Percentiles rank a stretch among this genome's conserved stretches.
phyloP scores from a whole-genome alignment of 495 filamentous ascomycete species.

The Aspergillus baeticus region DNA sequence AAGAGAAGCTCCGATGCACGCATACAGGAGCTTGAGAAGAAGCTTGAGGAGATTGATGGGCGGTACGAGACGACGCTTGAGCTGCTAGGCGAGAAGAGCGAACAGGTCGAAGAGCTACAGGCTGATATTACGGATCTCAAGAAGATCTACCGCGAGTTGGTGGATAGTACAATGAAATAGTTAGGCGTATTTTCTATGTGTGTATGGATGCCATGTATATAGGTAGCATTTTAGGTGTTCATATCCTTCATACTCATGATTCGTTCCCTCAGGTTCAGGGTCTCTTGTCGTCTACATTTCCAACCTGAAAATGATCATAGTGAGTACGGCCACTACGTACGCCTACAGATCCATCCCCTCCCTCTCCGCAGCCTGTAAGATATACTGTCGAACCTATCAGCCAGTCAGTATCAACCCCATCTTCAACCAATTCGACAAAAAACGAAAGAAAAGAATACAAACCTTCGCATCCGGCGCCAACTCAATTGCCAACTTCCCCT shows the following conservation, averaged over 20 bases:
- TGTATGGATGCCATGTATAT: conserved; percentile 13
- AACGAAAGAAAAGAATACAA: too few relatives aligned
- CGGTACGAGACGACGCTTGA: conserved; percentile 89
- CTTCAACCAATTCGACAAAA: conserved; percentile 6
- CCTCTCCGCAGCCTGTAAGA: conserved; percentile 74
- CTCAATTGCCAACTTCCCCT: conserved; percentile 74
- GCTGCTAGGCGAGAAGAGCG: conserved; percentile 96
- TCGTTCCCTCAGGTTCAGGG: background rate
- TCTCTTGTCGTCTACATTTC: background rate
- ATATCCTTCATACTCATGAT: background rate
- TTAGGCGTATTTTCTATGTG: background rate
- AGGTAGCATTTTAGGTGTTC: conserved; percentile 3
- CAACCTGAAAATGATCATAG: background rate
- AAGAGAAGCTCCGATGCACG: conserved; percentile 58
- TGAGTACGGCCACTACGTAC: background rate
- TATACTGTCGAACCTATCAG: conserved; percentile 67
- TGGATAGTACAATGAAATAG: conserved; percentile 76
- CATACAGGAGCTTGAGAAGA: conserved; percentile 63
- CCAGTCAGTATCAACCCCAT: background rate
- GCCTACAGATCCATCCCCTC: conserved; percentile 73
- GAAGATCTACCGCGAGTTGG: conserved; percentile 89
- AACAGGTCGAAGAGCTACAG: conserved; percentile 84
- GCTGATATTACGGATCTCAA: conserved; percentile 91
- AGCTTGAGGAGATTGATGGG: conserved; percentile 55
- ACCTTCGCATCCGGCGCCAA: conserved; percentile 81